phyloP scores from a whole-genome alignment of 352 stramenopile species.

The Phytopythium delawarense region DNA sequence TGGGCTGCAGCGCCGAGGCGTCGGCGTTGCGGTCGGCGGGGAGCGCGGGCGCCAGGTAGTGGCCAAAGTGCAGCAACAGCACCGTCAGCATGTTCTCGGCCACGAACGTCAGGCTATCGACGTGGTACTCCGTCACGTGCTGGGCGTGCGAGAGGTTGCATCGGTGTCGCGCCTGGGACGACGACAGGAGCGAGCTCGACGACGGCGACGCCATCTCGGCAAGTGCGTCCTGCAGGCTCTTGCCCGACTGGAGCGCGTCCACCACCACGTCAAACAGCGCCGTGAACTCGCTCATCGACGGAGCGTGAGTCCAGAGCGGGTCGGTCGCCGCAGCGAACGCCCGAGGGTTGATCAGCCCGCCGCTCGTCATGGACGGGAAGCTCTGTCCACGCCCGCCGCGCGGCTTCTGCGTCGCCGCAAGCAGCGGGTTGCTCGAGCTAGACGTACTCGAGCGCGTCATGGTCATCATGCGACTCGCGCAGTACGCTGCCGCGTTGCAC shows the following conservation, averaged over 20 bases:
- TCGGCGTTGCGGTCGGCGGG: slow-evolving; percentile 11
- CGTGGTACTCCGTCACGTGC: slow-evolving; percentile 71
- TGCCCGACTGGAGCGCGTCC: slow-evolving; percentile 42
- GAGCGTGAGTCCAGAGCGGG: slow-evolving; percentile 54
- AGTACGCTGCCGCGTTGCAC: slow-evolving; percentile 75
- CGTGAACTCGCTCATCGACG: slow-evolving; percentile 58
- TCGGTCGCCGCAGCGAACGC: slow-evolving; percentile 54
- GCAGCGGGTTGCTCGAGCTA: slow-evolving; percentile 20
- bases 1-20: slow-evolving; percentile 33
- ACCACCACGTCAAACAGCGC: slow-evolving; percentile 47
- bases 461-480: slow-evolving; percentile 62
- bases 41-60: slow-evolving; percentile 46
- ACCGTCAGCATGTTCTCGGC: slow-evolving; percentile 77
- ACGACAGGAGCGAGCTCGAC: slow-evolving; percentile 9
- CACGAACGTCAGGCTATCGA: slow-evolving; percentile 68
- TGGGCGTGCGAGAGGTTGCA: slow-evolving; percentile 22
- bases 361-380: slow-evolving; percentile 36
- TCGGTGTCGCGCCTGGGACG: slow-evolving; percentile 4
- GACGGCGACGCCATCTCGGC: slow-evolving; percentile 7
- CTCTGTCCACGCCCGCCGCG: slow-evolving; percentile 20
- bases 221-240: slow-evolving; percentile 34
- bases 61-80: slow-evolving; percentile 62
- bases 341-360: slow-evolving; percentile 35
- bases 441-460: neutral
- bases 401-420: slow-evolving; percentile 39